Evolutionary conservation across 2,329 filamentous ascomycete species (phyloP).

Genomic region (Sporothrix inflata): DNA sequence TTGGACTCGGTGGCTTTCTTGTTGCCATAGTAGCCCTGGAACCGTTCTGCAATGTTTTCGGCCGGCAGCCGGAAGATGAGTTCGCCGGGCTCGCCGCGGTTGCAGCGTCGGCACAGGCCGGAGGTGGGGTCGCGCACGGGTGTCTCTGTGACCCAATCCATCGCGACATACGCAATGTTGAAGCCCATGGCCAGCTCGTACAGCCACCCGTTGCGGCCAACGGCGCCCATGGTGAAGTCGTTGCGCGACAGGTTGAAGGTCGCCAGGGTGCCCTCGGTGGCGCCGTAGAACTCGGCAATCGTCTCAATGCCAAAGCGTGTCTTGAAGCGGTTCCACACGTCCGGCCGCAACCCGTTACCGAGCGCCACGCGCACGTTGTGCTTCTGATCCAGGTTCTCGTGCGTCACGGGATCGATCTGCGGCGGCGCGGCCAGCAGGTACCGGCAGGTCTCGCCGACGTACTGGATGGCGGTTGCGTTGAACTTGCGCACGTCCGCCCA

Average conservation of each 20-base stretch:
- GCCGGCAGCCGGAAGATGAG: conserved; percentile 72
- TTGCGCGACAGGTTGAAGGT: conserved; percentile 76
- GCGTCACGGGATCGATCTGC: conserved; percentile 63
- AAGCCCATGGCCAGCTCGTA: conserved; percentile 57
- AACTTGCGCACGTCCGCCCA: conserved; percentile 75
- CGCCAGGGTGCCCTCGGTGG: conserved; percentile 71
- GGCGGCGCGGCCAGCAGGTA: conserved; percentile 74
- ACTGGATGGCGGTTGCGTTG: conserved; percentile 77
- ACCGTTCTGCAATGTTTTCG: conserved; percentile 62
- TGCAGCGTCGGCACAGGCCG: conserved; percentile 66
- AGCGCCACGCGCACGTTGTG: conserved; percentile 76
- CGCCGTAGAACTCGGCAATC: conserved; percentile 80
- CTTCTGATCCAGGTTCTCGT: conserved; percentile 69
- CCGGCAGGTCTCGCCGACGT: conserved; percentile 84
- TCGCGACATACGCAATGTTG: conserved; percentile 62
- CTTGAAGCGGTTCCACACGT: conserved; percentile 84
- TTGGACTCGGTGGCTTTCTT: conserved; percentile 71
- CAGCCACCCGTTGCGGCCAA: conserved; percentile 72
- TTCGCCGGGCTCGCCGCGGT: conserved; percentile 70
- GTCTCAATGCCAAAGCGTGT: conserved; percentile 75
- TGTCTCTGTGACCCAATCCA: conserved; percentile 71
- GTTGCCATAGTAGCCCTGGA: conserved; percentile 84
- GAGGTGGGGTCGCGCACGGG: conserved; percentile 70
- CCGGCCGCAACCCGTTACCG: conserved; percentile 82
- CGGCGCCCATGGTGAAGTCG: conserved; percentile 72